Evolutionary conservation across 257 asterid genomes (phyloP).

Genomic region (Solanum neorickii): DNA sequence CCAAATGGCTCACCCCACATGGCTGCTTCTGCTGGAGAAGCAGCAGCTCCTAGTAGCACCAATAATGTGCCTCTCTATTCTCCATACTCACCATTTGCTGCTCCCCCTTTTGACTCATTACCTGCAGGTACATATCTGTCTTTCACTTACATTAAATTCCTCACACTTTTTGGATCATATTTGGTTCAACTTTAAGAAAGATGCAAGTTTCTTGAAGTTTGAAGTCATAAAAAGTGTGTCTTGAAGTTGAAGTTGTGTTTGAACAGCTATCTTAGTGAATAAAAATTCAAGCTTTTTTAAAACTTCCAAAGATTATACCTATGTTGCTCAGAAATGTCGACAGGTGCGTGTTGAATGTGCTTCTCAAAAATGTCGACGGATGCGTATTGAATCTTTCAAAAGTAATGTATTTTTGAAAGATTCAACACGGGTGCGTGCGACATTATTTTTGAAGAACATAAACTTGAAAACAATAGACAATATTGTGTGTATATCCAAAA

Average conservation of each 20-base stretch:
- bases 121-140: conserved; percentile 23
- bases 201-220: not conserved
- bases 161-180: not conserved
- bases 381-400: not conserved
- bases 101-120: conserved; percentile 23
- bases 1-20: conserved; percentile 12
- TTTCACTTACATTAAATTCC: not conserved
- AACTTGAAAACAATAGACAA: not conserved
- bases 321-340: not conserved
- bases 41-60: not conserved
- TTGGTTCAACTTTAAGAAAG: not conserved
- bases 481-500: not conserved
- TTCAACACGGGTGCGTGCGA: rapidly evolving
- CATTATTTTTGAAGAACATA: not conserved
- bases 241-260: not conserved
- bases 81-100: conserved; percentile 18
- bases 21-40: conserved; percentile 10
- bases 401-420: not conserved
- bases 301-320: not conserved
- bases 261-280: not conserved
- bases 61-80: not conserved
- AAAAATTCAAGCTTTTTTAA: not conserved
- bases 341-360: not conserved
- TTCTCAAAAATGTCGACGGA: not conserved
- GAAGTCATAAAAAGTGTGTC: not conserved